These are phyloP conservation scores for Cryptosporidium felis DNA, from an alignment of 169 alveolate species.

Conservation along the genomic window DNA sequence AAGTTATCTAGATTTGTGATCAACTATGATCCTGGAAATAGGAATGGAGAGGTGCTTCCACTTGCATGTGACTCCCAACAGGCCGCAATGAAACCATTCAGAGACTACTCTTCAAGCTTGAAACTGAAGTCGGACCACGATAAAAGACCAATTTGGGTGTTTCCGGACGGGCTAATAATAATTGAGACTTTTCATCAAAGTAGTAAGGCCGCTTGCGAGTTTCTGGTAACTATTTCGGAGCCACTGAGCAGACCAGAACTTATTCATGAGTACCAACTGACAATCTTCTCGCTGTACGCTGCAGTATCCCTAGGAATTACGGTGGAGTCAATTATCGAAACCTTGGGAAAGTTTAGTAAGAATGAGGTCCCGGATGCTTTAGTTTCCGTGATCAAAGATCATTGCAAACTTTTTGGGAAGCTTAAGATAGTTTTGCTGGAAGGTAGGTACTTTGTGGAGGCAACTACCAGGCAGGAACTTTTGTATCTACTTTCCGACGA, in stretches of 20 bases:
- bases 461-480: conserved; percentile 83
- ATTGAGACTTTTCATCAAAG: conserved; percentile 82
- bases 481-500: conserved; percentile 85
- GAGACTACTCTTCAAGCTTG: conserved; percentile 83
- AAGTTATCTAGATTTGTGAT: conserved; percentile 61
- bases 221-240: conserved; percentile 96
- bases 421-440: conserved; percentile 92
- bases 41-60: conserved; percentile 17
- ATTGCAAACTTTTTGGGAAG: conserved; percentile 86
- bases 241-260: conserved; percentile 95
- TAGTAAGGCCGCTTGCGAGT: conserved; percentile 93
- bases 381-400: conserved; percentile 79
- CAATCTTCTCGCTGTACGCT: conserved; percentile 92
- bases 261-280: conserved; percentile 94
- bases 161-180: conserved; percentile 87
- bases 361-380: conserved; percentile 86
- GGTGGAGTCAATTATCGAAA: conserved; percentile 89
- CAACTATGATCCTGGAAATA: conserved; percentile 17
- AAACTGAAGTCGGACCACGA: conserved; percentile 82
- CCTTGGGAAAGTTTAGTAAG: conserved; percentile 91
- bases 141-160: conserved; percentile 88
- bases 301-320: conserved; percentile 95
- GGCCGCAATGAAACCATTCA: conserved; percentile 66
- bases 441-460: conserved; percentile 92
- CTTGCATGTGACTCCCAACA: conserved; percentile 67